These are phyloP conservation scores for Dispira parvispora DNA, from an alignment of 192 early-diverging fungal genomes.

Conservation along the genomic window DNA sequence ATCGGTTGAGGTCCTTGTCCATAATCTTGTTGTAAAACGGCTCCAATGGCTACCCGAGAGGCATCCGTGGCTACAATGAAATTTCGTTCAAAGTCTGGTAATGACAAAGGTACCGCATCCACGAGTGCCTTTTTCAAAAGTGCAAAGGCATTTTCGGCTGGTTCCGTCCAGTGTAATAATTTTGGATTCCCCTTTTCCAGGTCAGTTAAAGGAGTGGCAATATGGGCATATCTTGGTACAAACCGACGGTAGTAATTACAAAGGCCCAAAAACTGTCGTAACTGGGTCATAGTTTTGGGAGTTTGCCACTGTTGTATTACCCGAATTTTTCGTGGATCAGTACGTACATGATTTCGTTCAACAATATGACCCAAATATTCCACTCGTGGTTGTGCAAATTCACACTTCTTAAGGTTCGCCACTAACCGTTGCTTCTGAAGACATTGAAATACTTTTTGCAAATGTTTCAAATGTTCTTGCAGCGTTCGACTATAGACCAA, in stretches of 20 bases:
- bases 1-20: background rate
- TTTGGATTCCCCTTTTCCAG: background rate
- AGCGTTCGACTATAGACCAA: constrained; percentile 18
- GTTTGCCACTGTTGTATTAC: background rate
- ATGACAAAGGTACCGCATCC: background rate
- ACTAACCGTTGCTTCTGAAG: background rate
- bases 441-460: constrained; percentile 10
- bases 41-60: background rate
- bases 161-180: background rate
- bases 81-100: background rate
- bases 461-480: constrained; percentile 18
- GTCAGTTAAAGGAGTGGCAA: background rate
- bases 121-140: background rate
- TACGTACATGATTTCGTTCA: background rate
- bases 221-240: background rate
- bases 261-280: background rate
- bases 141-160: background rate
- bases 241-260: background rate
- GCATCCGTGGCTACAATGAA: background rate
- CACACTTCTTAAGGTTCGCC: background rate
- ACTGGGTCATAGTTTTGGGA: background rate
- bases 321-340: background rate
- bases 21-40: constrained; percentile 1
- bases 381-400: background rate
- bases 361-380: background rate